Evolutionary conservation across 176 grass and related monocot species (phyloP).

Genomic region (Avena atlantica): DNA sequence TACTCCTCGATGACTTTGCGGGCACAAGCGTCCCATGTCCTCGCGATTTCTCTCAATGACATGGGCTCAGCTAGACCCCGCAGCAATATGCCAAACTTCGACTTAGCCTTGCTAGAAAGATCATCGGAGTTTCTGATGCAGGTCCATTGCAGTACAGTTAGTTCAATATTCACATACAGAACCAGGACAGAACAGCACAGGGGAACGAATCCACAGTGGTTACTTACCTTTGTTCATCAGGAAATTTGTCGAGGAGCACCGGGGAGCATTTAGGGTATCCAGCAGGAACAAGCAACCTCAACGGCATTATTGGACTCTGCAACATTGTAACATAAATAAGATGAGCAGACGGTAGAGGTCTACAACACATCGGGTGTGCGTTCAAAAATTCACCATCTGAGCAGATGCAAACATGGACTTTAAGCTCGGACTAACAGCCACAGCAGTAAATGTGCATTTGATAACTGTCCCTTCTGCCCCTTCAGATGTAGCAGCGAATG

Average conservation of each 20-base stretch:
- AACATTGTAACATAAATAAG: constrained; percentile 41
- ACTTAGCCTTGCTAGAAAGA: constrained; percentile 75
- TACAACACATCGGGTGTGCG: neutral
- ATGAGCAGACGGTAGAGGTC: neutral
- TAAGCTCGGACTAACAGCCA: constrained; percentile 84
- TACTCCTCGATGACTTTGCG: constrained; percentile 82
- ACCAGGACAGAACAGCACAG: neutral
- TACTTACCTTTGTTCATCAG: constrained; percentile 79
- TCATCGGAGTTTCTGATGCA: constrained; percentile 72
- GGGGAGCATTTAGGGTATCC: constrained; percentile 95
- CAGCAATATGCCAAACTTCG: constrained; percentile 71
- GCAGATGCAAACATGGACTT: constrained; percentile 87
- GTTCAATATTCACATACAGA: constrained; percentile 7
- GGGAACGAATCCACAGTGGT: neutral
- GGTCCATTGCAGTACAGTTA: constrained; percentile 33
- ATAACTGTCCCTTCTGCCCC: constrained; percentile 77
- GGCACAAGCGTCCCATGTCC: constrained; percentile 80
- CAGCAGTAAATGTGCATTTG: constrained; percentile 89
- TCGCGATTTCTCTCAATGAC: constrained; percentile 87
- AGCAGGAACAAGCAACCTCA: constrained; percentile 92
- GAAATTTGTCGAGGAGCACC: constrained; percentile 86
- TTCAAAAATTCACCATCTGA: constrained; percentile 69
- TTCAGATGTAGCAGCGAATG: constrained; percentile 62
- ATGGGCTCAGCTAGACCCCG: constrained; percentile 77
- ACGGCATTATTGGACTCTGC: constrained; percentile 91